Percentiles rank a stretch among this genome's conserved stretches.
phyloP scores from a whole-genome alignment of 1,284 basidiomycete genomes.

The Ceratobasidium sp. region DNA sequence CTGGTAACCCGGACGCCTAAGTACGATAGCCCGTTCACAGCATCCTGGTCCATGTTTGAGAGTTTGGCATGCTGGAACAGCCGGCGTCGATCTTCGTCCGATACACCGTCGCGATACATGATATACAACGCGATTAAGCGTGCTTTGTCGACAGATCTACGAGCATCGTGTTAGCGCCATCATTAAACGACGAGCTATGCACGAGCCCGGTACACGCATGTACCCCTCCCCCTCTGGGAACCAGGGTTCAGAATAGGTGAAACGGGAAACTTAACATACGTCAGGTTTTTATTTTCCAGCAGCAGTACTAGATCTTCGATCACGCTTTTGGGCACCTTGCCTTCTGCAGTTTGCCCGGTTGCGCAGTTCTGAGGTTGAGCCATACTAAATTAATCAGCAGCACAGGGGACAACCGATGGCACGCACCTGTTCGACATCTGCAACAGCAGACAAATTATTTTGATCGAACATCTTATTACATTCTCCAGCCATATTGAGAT shows the following conservation, averaged over 20 bases:
- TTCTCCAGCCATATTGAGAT: slow-evolving; percentile 97
- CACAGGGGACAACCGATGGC: neutral
- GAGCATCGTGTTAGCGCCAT: neutral
- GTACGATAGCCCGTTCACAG: slow-evolving; percentile 86
- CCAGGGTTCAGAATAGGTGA: neutral
- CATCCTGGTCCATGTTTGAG: slow-evolving; percentile 90
- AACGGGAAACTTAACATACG: slow-evolving; percentile 61
- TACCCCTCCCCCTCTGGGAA: no score
- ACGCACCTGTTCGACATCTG: slow-evolving; percentile 90
- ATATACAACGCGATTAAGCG: slow-evolving; percentile 97
- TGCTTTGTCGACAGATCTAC: slow-evolving; percentile 90
- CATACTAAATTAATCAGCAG: slow-evolving; percentile 1
- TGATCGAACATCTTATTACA: slow-evolving; percentile 95
- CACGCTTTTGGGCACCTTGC: slow-evolving; percentile 89
- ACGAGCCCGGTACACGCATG: neutral
- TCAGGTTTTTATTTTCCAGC: slow-evolving; percentile 85
- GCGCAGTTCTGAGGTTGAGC: slow-evolving; percentile 79
- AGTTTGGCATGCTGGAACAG: slow-evolving; percentile 97
- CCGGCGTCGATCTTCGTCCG: slow-evolving; percentile 94
- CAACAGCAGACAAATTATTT: slow-evolving; percentile 86
- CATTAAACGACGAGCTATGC: neutral
- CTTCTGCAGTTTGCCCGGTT: slow-evolving; percentile 88
- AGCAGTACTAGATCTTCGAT: slow-evolving; percentile 99
- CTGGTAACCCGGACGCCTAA: slow-evolving; percentile 88
- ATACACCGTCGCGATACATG: slow-evolving; percentile 94